Evolutionary conservation across 371 early-diverging fungal genomes (phyloP).

Genomic region (Mucor indicus): DNA sequence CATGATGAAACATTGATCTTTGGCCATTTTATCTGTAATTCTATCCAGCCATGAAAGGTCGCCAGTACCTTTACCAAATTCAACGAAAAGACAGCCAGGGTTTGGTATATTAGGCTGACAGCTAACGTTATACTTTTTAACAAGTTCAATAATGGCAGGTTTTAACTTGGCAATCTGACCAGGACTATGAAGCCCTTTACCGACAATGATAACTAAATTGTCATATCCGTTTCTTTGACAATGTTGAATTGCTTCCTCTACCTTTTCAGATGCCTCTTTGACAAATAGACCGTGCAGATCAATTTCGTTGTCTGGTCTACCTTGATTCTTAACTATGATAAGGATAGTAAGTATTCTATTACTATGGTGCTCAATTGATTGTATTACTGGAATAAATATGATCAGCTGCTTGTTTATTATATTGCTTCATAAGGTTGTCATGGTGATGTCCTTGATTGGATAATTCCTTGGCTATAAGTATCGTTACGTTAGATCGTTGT

Average conservation of each 20-base stretch:
- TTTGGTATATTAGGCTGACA: conserved; percentile 59
- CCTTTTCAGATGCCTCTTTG: conserved; percentile 52
- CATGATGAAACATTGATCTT: conserved; percentile 40
- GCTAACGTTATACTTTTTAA: conserved; percentile 50
- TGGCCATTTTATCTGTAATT: conserved; percentile 21
- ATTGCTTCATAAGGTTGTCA: conserved; percentile 50
- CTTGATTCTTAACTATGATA: conserved; percentile 42
- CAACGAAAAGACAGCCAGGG: conserved; percentile 60
- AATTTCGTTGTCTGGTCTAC: conserved; percentile 46
- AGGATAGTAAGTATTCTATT: not conserved
- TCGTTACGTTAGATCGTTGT: not conserved
- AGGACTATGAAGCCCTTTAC: conserved; percentile 59
- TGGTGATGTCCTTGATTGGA: conserved; percentile 54
- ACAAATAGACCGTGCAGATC: conserved; percentile 64
- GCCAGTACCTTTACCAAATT: conserved; percentile 49
- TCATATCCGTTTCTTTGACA: conserved; percentile 42
- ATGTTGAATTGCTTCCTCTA: conserved; percentile 45
- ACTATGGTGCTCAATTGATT: too few species aligned
- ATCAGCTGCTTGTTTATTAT: conserved; percentile 53
- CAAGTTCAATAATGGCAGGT: conserved; percentile 55
- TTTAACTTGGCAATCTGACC: conserved; percentile 58
- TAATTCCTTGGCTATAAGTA: conserved; percentile 43
- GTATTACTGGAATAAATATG: conserved; percentile 43
- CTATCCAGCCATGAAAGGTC: conserved; percentile 48
- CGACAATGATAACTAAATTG: conserved; percentile 59